phyloP scores from a whole-genome alignment of 2,329 filamentous ascomycete species.

The Colletotrichum euphorbiae region DNA sequence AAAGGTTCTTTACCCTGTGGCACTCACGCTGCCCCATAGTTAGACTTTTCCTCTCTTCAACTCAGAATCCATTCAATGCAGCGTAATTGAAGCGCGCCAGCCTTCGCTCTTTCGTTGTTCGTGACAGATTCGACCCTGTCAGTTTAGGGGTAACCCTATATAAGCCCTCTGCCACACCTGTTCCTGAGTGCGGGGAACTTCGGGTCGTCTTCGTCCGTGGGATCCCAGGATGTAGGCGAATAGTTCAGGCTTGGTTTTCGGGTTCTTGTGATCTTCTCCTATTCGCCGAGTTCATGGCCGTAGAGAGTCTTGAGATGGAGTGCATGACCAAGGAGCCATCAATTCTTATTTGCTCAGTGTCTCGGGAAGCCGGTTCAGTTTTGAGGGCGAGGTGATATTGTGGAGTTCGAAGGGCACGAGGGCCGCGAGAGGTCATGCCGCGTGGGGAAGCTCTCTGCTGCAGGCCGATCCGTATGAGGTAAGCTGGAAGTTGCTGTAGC shows the following conservation, averaged over 20 bases:
- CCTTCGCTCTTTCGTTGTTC: too few relatives aligned
- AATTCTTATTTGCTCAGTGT: background rate
- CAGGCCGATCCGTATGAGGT: background rate
- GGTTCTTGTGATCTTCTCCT: background rate
- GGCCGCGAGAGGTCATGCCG: background rate
- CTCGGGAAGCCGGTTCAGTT: background rate
- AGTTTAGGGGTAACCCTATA: too few relatives aligned
- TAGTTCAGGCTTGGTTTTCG: background rate
- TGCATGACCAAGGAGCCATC: too few relatives aligned
- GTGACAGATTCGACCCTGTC: too few relatives aligned
- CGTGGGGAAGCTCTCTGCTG: constrained; percentile 11
- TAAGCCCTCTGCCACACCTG: background rate
- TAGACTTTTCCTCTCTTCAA: too few relatives aligned
- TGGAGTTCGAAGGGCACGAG: background rate
- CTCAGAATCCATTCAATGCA: too few relatives aligned
- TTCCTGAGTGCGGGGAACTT: constrained; percentile 11
- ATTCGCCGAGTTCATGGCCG: too few relatives aligned
- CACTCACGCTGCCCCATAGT: too few relatives aligned
- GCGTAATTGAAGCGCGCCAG: too few relatives aligned
- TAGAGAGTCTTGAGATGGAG: too few relatives aligned
- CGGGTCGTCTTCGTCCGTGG: background rate
- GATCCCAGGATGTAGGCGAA: background rate
- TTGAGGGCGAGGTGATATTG: background rate
- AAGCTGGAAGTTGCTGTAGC: constrained; percentile 8
- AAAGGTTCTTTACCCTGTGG: too few relatives aligned